Evolutionary conservation across 2,329 filamentous ascomycete species (phyloP).

Genomic region (Boeremia lycopersici): DNA sequence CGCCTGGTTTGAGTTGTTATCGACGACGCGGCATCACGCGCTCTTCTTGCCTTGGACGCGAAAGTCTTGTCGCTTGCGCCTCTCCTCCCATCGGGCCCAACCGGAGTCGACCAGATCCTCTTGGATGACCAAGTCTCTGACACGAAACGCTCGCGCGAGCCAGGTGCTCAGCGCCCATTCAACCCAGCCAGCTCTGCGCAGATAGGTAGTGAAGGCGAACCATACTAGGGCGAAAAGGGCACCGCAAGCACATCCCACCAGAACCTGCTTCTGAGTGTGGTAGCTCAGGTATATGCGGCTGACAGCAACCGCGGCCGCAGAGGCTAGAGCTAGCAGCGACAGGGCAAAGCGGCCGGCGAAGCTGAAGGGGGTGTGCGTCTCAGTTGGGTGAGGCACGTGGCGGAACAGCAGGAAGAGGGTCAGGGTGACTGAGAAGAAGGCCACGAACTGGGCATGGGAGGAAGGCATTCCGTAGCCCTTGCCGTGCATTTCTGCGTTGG

Average conservation of each 20-base stretch:
- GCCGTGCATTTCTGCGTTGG: conserved; percentile 67
- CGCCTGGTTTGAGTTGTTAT: neutral
- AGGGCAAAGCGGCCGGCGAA: conserved; percentile 65
- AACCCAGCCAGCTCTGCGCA: conserved; percentile 72
- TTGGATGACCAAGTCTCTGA: conserved; percentile 83
- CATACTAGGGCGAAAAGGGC: conserved; percentile 73
- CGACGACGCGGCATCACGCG: conserved; percentile 3
- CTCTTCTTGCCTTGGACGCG: conserved; percentile 25
- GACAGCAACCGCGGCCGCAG: conserved; percentile 65
- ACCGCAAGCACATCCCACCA: conserved; percentile 78
- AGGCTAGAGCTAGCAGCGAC: conserved; percentile 48
- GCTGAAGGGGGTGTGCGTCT: conserved; percentile 62
- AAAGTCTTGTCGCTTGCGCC: conserved; percentile 40
- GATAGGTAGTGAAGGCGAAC: conserved; percentile 73
- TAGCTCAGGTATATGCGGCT: conserved; percentile 92
- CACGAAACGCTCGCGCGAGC: conserved; percentile 68
- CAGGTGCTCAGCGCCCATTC: conserved; percentile 73
- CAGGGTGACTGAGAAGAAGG: conserved; percentile 87
- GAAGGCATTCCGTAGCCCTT: conserved; percentile 98
- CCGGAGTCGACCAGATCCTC: conserved; percentile 91
- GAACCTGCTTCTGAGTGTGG: conserved; percentile 85
- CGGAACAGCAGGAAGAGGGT: conserved; percentile 83
- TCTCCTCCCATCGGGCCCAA: conserved; percentile 87
- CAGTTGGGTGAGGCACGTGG: conserved; percentile 60
- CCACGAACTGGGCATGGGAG: conserved; percentile 93